Percentiles rank a stretch among this genome's conserved stretches.
phyloP scores from a whole-genome alignment of 164 flowering plant genomes.

The Vitis amurensis region DNA sequence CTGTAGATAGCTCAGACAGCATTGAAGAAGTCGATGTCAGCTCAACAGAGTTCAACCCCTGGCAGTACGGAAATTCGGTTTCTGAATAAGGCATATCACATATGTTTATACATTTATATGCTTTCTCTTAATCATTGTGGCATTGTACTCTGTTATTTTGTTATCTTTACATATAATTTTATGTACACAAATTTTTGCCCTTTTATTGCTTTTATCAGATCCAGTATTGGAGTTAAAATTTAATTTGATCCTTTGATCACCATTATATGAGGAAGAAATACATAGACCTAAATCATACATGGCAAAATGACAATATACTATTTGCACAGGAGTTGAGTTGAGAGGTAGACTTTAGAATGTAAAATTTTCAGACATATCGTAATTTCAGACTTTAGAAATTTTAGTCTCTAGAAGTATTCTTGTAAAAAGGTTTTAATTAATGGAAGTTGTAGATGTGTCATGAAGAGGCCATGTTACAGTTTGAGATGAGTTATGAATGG shows the following conservation, averaged over 20 bases:
- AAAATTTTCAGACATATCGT: too few relatives aligned
- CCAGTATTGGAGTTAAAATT: not conserved
- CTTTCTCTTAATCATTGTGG: not conserved
- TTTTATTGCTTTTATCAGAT: too few relatives aligned
- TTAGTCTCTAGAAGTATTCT: too few relatives aligned
- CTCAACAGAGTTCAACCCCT: conserved; percentile 75
- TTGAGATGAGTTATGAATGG: too few relatives aligned
- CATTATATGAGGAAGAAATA: not conserved
- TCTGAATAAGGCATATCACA: conserved; percentile 22
- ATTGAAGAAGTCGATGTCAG: conserved; percentile 31
- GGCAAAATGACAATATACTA: too few relatives aligned
- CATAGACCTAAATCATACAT: not conserved
- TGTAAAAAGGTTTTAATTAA: too few relatives aligned
- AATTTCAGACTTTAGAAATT: too few relatives aligned
- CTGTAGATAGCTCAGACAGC: conserved; percentile 42
- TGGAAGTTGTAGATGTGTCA: too few relatives aligned
- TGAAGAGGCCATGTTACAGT: too few relatives aligned
- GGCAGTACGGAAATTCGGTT: conserved; percentile 59
- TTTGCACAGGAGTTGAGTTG: too few relatives aligned
- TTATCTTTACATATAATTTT: not conserved
- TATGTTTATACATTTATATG: not conserved
- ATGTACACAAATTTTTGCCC: too few relatives aligned
- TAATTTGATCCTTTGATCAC: not conserved
- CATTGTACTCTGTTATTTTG: not conserved
- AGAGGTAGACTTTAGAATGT: too few relatives aligned